Evolutionary conservation across 441 rosid species (phyloP).

Genomic region (Caryocar brasiliense): DNA sequence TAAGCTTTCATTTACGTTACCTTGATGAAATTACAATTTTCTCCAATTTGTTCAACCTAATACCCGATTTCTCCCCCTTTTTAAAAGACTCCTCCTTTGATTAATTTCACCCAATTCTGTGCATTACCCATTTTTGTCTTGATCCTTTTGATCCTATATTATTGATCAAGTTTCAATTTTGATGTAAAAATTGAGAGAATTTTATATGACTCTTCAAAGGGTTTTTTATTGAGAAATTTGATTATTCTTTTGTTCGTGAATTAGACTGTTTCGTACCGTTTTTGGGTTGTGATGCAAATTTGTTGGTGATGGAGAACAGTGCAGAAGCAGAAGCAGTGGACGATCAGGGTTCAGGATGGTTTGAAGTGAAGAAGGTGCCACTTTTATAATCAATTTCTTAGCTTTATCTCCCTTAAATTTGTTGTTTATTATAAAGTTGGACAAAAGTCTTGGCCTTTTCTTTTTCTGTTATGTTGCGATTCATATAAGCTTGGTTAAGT

Average conservation of each 20-base stretch:
- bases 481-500: too few relatives aligned
- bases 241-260: neutral
- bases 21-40: too few relatives aligned
- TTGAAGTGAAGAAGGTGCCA: slow-evolving; percentile 58
- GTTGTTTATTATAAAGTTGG: too few relatives aligned
- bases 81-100: neutral
- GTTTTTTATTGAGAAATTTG: slow-evolving; percentile 4
- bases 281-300: neutral
- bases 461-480: too few relatives aligned
- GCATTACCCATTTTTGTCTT: slow-evolving; percentile 12
- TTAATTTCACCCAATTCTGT: neutral
- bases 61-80: neutral
- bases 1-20: neutral
- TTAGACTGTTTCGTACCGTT: neutral
- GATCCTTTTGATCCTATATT: slow-evolving; percentile 7
- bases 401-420: neutral
- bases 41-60: neutral
- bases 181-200: slow-evolving; percentile 2
- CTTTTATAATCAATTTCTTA: slow-evolving; percentile 3
- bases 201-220: neutral
- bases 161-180: slow-evolving; percentile 13
- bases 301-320: slow-evolving; percentile 39
- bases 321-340: slow-evolving; percentile 40
- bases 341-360: slow-evolving; percentile 72
- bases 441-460: too few relatives aligned